Conservation (phyloP, 2,329 filamentous ascomycete genomes). For the Epichloe baconii region DNA sequence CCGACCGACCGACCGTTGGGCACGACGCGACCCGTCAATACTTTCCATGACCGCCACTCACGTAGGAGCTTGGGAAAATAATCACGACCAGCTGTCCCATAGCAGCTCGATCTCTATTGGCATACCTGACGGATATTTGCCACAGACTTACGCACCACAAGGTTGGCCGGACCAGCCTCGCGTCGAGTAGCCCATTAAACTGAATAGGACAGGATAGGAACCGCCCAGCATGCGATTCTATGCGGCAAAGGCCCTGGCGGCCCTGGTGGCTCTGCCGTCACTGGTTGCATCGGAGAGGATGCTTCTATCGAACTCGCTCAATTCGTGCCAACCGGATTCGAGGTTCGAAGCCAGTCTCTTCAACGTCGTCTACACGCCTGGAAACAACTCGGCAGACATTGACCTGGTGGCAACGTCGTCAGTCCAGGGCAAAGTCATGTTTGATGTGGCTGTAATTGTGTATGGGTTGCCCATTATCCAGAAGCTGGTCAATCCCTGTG, state of each 20-base stretch:
- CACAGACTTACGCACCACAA: no score
- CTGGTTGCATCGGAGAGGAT: constrained; percentile 4
- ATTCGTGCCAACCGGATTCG: constrained; percentile 65
- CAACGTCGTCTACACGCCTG: constrained; percentile 61
- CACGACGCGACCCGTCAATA: background rate
- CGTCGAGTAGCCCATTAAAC: background rate
- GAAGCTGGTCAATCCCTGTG: constrained; percentile 59
- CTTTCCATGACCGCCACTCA: background rate
- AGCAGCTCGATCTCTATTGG: no score
- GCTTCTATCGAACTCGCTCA: constrained; percentile 50
- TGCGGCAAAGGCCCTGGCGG: background rate
- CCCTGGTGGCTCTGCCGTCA: constrained; percentile 3
- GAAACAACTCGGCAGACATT: constrained; percentile 55
- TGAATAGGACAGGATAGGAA: background rate
- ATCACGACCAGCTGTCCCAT: no score
- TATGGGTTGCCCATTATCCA: constrained; percentile 53
- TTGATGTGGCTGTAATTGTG: constrained; percentile 37
- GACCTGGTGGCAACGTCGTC: constrained; percentile 64
- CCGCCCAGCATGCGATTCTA: constrained; percentile 2
- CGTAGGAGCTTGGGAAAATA: background rate
- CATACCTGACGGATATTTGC: no score
- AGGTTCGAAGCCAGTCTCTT: constrained; percentile 74
- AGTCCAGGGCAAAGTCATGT: constrained; percentile 50
- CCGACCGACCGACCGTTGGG: background rate
- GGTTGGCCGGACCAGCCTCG: background rate